Conservation (phyloP, 2,329 filamentous ascomycete species). For the Ascochyta lentis region DNA sequence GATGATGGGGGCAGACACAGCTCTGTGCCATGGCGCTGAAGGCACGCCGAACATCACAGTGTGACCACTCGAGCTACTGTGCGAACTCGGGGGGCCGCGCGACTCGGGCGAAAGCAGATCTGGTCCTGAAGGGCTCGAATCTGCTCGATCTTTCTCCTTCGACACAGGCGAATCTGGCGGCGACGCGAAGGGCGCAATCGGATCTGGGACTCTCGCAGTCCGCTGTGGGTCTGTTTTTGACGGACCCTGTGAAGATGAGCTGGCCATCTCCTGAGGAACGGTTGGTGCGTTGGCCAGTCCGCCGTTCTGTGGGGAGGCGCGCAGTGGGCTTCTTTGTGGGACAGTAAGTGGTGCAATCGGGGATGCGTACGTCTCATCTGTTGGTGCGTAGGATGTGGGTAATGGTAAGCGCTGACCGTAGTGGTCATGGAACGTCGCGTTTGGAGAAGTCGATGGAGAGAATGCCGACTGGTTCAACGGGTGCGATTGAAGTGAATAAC, state of each 20-base stretch:
- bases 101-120: neutral
- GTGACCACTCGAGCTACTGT: constrained; percentile 13
- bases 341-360: constrained; percentile 26
- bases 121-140: neutral
- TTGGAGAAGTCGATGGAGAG: constrained; percentile 1
- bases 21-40: constrained; percentile 3
- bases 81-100: constrained; percentile 5
- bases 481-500: constrained; percentile 2
- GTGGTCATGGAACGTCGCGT: constrained; percentile 3
- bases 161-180: constrained; percentile 2
- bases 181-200: constrained; percentile 11
- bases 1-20: constrained; percentile 6
- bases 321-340: constrained; percentile 13
- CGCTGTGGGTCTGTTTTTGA: neutral
- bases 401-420: neutral
- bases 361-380: constrained; percentile 10
- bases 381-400: constrained; percentile 7
- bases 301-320: neutral
- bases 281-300: neutral
- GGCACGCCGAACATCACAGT: constrained; percentile 9
- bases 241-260: neutral
- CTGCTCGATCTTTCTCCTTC: neutral
- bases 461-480: constrained; percentile 1
- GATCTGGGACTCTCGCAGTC: neutral
- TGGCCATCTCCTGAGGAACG: neutral